These are phyloP conservation scores for Malbranchea cinnamomea DNA, from an alignment of 2,329 filamentous ascomycete species.

Conservation along the genomic window DNA sequence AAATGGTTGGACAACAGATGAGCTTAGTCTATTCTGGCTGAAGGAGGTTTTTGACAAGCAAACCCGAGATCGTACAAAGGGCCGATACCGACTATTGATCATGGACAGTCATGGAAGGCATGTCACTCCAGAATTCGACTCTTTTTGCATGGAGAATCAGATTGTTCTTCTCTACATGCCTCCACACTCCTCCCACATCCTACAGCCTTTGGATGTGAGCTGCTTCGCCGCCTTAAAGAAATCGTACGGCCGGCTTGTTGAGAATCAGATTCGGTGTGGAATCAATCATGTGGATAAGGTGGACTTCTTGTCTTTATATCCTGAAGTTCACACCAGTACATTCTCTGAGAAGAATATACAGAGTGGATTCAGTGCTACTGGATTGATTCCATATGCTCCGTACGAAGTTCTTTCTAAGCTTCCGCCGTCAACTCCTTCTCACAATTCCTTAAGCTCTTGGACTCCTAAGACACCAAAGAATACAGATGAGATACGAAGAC, in stretches of 20 bases:
- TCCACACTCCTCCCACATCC: conserved; percentile 3
- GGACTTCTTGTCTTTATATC: no score
- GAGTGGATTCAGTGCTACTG: no score
- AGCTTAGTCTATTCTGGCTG: conserved; percentile 1
- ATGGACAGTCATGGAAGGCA: neutral
- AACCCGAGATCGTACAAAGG: neutral
- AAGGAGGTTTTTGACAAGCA: conserved; percentile 1
- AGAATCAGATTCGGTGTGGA: no score
- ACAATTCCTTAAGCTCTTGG: no score
- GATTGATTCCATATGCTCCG: no score
- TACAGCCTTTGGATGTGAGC: neutral
- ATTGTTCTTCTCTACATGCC: neutral
- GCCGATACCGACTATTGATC: conserved; percentile 1
- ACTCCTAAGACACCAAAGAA: no score
- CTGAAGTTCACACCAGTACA: no score
- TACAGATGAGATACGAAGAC: no score
- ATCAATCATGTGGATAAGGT: no score
- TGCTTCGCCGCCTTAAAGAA: neutral
- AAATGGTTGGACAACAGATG: neutral
- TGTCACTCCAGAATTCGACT: conserved; percentile 1
- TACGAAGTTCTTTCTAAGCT: no score
- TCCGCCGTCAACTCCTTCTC: no score
- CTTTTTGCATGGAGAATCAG: neutral
- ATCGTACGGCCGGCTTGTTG: neutral
- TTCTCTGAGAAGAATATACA: no score